A percentile compares a stretch with the other conserved stretches of the same genome.
These are phyloP conservation scores for Penicillium sp. DNA, from an alignment of 2,329 filamentous ascomycete genomes.

Conservation along the genomic window DNA sequence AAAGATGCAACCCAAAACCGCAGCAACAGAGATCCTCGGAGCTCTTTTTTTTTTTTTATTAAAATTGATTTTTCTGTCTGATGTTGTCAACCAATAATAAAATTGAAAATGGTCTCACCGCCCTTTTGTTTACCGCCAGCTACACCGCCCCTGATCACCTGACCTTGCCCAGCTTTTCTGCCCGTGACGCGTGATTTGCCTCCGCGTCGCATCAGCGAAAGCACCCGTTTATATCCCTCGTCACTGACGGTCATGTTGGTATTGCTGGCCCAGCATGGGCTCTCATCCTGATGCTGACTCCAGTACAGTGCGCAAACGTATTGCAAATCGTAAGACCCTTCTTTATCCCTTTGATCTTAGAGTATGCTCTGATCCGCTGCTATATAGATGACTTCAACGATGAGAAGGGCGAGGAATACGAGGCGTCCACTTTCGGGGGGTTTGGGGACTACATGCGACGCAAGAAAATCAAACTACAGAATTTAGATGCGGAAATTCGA, in stretches of 20 bases:
- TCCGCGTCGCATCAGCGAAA: conserved; percentile 1
- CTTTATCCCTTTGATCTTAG: neutral
- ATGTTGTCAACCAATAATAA: conserved; percentile 15
- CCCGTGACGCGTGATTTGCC: conserved; percentile 17
- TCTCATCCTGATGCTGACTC: conserved; percentile 59
- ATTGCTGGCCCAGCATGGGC: conserved; percentile 48
- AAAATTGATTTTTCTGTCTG: conserved; percentile 19
- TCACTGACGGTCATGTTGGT: conserved; percentile 18
- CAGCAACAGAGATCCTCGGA: conserved; percentile 14
- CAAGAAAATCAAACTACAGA: conserved; percentile 96
- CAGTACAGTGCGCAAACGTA: conserved; percentile 56
- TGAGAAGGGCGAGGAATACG: conserved; percentile 88
- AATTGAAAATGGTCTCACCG: conserved; percentile 9
- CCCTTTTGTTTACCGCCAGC: conserved; percentile 15
- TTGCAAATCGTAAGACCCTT: conserved; percentile 50
- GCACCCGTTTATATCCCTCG: neutral
- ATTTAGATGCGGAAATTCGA: conserved; percentile 78
- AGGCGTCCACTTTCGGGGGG: conserved; percentile 77
- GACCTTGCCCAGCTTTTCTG: conserved; percentile 13
- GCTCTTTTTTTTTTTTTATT: conserved; percentile 20
- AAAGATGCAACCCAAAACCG: conserved; percentile 22
- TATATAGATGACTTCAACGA: conserved; percentile 63
- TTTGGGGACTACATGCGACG: conserved; percentile 88
- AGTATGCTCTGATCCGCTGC: conserved; percentile 10
- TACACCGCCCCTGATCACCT: conserved; percentile 9